Conservation (phyloP, 1,284 basidiomycete genomes). For the Austroboletus niveus region DNA sequence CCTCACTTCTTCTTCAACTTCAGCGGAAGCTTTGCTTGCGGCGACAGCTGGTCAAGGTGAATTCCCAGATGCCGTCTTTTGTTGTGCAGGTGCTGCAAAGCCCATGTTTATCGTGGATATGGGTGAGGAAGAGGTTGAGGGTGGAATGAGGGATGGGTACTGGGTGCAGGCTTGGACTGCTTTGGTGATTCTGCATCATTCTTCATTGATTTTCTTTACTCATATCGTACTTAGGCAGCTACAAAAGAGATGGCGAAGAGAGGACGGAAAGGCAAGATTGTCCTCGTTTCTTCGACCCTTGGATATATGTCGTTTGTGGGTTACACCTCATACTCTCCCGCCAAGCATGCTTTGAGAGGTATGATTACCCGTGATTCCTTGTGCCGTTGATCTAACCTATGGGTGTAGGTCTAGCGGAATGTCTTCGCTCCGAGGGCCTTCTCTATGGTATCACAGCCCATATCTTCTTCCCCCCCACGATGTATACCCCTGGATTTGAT, state of each 20-base stretch:
- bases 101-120: constrained; percentile 67
- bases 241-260: constrained; percentile 68
- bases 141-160: constrained; percentile 59
- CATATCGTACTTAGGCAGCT: constrained; percentile 51
- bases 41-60: constrained; percentile 45
- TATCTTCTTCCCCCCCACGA: constrained; percentile 86
- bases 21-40: constrained; percentile 49
- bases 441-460: constrained; percentile 82
- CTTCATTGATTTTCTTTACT: neutral
- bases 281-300: constrained; percentile 82
- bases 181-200: constrained; percentile 49
- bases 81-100: constrained; percentile 62
- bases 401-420: constrained; percentile 76
- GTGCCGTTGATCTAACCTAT: neutral
- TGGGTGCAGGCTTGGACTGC: constrained; percentile 80
- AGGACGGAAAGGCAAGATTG: constrained; percentile 63
- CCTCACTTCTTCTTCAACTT: constrained; percentile 42
- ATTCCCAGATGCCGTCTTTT: constrained; percentile 64
- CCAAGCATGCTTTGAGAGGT: constrained; percentile 90
- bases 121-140: constrained; percentile 47
- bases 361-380: constrained; percentile 6
- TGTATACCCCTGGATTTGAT: constrained; percentile 78
- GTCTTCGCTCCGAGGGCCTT: constrained; percentile 78
- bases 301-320: constrained; percentile 83
- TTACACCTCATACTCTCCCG: constrained; percentile 84